phyloP scores from a whole-genome alignment of 2,329 filamentous ascomycete species.

The Curvularia hawaiiensis region DNA sequence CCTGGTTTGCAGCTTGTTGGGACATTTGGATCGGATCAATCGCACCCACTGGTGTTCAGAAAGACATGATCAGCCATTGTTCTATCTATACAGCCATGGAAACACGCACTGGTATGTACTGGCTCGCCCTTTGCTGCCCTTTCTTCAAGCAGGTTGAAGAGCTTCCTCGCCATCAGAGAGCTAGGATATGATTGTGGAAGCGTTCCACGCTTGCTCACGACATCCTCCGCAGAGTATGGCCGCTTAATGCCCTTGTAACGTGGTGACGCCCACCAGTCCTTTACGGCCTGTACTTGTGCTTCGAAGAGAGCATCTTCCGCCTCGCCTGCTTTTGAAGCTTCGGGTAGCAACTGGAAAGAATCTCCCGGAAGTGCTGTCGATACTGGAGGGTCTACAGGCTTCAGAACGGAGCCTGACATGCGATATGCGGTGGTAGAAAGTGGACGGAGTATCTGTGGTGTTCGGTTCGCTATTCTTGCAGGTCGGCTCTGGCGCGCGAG shows the following conservation, averaged over 20 bases:
- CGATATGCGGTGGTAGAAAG: conserved; percentile 51
- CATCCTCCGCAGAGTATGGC: conserved; percentile 86
- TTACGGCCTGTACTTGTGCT: conserved; percentile 81
- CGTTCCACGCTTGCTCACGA: conserved; percentile 90
- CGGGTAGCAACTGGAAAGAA: conserved; percentile 83
- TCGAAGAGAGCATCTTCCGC: conserved; percentile 87
- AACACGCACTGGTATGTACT: conserved; percentile 81
- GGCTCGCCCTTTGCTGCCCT: conserved; percentile 79
- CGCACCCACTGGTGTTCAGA: conserved; percentile 73
- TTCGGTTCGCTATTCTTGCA: conserved; percentile 29
- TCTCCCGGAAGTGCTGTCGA: conserved; percentile 69
- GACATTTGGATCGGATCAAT: conserved; percentile 99
- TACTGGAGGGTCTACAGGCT: conserved; percentile 64
- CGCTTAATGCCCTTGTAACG: conserved; percentile 89
- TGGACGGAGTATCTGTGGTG: conserved; percentile 41
- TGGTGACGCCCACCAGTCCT: conserved; percentile 87
- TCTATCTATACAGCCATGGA: conserved; percentile 27
- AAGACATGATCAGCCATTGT: conserved; percentile 35
- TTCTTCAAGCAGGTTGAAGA: conserved; percentile 87
- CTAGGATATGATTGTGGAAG: conserved; percentile 88
- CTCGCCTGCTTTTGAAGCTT: conserved; percentile 74
- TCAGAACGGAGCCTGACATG: conserved; percentile 60
- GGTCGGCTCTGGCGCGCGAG: conserved; percentile 44
- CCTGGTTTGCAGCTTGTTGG: conserved; percentile 93
- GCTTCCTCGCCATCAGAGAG: conserved; percentile 91